These are phyloP conservation scores for Pseudocercospora crystallina DNA, from an alignment of 2,329 filamentous ascomycete genomes.

Conservation along the genomic window DNA sequence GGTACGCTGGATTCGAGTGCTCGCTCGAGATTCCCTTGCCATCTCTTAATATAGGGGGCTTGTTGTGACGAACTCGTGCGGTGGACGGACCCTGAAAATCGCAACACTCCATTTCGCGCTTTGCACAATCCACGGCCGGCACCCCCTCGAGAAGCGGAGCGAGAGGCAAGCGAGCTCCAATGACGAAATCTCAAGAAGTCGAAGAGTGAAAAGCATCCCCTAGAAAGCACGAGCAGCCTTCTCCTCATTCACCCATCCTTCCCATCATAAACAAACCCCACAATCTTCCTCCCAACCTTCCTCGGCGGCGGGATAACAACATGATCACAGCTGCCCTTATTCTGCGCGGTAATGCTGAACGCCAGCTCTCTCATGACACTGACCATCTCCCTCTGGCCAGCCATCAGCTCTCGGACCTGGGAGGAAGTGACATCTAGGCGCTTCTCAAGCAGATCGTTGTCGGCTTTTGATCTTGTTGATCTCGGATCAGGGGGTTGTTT, in stretches of 20 bases:
- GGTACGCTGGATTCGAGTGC: too few species aligned
- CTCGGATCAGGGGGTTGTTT: not conserved
- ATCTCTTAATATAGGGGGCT: too few species aligned
- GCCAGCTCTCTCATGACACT: slow-evolving; percentile 26
- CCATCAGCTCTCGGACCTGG: slow-evolving; percentile 29
- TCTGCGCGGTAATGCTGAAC: slow-evolving; percentile 23
- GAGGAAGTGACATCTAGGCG: slow-evolving; percentile 25
- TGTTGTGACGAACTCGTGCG: too few species aligned
- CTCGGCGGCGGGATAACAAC: slow-evolving; percentile 33
- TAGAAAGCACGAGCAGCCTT: too few species aligned
- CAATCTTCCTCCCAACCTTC: slow-evolving; percentile 32
- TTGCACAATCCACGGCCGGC: too few species aligned
- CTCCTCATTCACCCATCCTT: slow-evolving; percentile 17
- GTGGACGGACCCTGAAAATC: too few species aligned
- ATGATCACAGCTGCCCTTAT: slow-evolving; percentile 27
- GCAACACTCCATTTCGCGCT: too few species aligned
- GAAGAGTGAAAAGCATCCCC: too few species aligned
- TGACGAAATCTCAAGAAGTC: too few species aligned
- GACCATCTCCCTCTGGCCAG: slow-evolving; percentile 30
- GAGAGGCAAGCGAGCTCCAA: too few species aligned
- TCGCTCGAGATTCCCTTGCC: too few species aligned
- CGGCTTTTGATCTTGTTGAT: slow-evolving; percentile 1
- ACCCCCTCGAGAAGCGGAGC: too few species aligned
- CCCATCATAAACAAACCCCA: slow-evolving; percentile 35
- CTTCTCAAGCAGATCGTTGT: slow-evolving; percentile 10